Percentiles rank a stretch among this genome's conserved stretches.
Conservation (phyloP, 2,329 filamentous ascomycete genomes). For the Venturia pyrina region DNA sequence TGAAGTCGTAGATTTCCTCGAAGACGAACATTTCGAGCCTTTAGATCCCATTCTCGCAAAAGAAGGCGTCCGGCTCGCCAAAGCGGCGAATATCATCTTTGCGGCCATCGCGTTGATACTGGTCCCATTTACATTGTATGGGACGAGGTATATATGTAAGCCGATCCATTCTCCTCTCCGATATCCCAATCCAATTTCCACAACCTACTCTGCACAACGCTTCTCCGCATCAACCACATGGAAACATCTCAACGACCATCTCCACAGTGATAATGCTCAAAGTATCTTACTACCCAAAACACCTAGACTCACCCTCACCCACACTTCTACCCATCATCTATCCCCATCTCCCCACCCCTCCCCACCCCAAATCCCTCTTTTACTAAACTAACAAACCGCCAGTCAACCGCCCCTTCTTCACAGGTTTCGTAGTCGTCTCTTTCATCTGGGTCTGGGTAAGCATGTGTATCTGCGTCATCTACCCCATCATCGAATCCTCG, state of each 20-base stretch:
- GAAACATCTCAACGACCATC: no score
- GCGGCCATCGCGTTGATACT: slow-evolving; percentile 28
- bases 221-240: no score
- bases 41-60: slow-evolving; percentile 30
- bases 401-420: slow-evolving; percentile 22
- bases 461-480: slow-evolving; percentile 29
- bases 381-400: no score
- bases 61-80: slow-evolving; percentile 28
- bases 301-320: no score
- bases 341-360: no score
- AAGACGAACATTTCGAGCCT: slow-evolving; percentile 30
- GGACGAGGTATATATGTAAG: slow-evolving; percentile 26
- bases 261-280: no score
- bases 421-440: slow-evolving; percentile 30
- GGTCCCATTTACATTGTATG: slow-evolving; percentile 31
- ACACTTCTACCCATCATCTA: no score
- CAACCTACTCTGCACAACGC: no score
- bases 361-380: no score
- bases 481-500: slow-evolving; percentile 26
- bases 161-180: neutral
- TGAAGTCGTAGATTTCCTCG: slow-evolving; percentile 33
- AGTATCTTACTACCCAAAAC: no score
- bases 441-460: slow-evolving; percentile 33
- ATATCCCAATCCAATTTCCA: no score
- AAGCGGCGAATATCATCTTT: slow-evolving; percentile 26